Base-by-base conservation (phyloP, 371 early-diverging fungal genomes). In the Mucor sp. region DNA sequence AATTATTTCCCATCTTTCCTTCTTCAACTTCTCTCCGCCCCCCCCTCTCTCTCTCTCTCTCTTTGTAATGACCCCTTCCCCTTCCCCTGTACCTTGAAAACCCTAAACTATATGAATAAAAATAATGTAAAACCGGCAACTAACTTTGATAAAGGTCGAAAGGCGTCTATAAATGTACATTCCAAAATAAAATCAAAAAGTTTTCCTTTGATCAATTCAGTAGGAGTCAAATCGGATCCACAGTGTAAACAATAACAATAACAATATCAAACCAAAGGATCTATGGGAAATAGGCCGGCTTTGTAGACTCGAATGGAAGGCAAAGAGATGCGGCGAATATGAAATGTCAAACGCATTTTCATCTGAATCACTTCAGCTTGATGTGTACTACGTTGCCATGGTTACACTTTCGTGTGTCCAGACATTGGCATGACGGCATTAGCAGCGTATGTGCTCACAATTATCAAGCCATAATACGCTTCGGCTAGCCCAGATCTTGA, bases 161-260 rank as follows among this genome's bases (percentile, higher is more conserved):
- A n/a, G 44, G 19, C 6, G 8, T 19, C 44, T 8, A 44, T 44
- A 44, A 44, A 44, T 7, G 44, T 44, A n/a, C 6, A n/a, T 19
- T 44, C 5, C 44, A 44, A 7, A 44, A 44, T 44, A 44, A 44
- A 19, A 44, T n/a, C 6, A 2, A 19, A 19, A 44, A 43, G 43
- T 44, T 44, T 19, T 44, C 44, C 8, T 19, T 19, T 44, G 37
- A 19, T 44, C 44, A 44, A 19, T 44, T 44, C 17, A 44, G n/a
- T 44, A 44, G 44, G 44, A 44, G 44, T 44, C 44, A 44, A 19
- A 19, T 7, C 27, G 15, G 28, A 28, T 53, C 19, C 2, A 27
- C 11, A 53, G 23, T 53, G 28, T 53, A 53, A 53, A 53, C 53
- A 53, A 53, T 53, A 53, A 53, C 53, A 53, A 53, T 27, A 28